Conservation (phyloP, 495 filamentous ascomycete genomes). For the Filosporella fistucella region DNA sequence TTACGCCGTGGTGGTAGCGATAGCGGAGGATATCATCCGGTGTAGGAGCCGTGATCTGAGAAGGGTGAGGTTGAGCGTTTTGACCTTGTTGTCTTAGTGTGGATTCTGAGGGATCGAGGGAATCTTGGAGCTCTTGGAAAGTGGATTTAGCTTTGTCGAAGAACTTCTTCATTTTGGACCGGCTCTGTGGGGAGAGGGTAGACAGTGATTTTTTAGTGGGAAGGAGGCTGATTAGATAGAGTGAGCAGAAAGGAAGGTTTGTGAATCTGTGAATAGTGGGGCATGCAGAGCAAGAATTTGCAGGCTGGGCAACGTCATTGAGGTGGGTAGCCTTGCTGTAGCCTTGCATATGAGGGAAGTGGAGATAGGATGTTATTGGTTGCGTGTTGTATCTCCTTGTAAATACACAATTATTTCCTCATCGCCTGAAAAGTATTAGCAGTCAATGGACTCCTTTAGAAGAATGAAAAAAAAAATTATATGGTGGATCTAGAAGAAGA, state of each 20-base stretch:
- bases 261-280: too few relatives aligned
- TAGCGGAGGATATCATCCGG: constrained; percentile 42
- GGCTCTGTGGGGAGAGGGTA: not conserved
- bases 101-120: not conserved
- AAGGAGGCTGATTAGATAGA: too few relatives aligned
- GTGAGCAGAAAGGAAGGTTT: too few relatives aligned
- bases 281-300: not conserved
- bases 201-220: not conserved
- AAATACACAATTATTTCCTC: too few relatives aligned
- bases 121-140: constrained; percentile 7
- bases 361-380: too few relatives aligned
- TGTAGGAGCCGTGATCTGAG: constrained; percentile 31
- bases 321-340: not conserved
- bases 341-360: too few relatives aligned
- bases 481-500: too few relatives aligned
- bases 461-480: too few relatives aligned
- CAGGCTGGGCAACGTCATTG: not conserved
- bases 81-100: not conserved
- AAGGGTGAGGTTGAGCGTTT: constrained; percentile 11
- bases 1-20: constrained; percentile 52
- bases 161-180: constrained; percentile 13
- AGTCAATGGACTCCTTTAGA: too few relatives aligned
- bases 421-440: too few relatives aligned
- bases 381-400: too few relatives aligned
- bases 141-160: constrained; percentile 12